A percentile compares a stretch with the other conserved stretches of the same genome.
Conservation (phyloP, 2,329 filamentous ascomycete genomes). For the Trichophyton benhamiae region DNA sequence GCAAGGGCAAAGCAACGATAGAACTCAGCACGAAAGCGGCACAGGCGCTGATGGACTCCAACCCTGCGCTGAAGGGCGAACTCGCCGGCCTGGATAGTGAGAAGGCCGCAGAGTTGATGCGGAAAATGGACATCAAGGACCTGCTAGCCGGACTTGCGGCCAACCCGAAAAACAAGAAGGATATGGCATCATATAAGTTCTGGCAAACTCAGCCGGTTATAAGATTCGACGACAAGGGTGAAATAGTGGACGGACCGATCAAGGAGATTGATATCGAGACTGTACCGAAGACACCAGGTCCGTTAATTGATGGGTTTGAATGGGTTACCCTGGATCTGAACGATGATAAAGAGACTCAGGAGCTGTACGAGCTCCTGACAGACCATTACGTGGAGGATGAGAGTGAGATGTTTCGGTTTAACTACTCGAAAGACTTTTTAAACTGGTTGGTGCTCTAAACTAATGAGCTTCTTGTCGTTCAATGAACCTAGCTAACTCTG, state of each 20-base stretch:
- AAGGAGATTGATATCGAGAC: conserved; percentile 65
- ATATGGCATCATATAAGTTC: conserved; percentile 96
- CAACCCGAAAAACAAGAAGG: conserved; percentile 78
- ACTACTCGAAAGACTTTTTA: conserved; percentile 79
- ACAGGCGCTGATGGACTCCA: conserved; percentile 34
- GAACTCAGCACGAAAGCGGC: conserved; percentile 29
- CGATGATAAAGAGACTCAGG: conserved; percentile 63
- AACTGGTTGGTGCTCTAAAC: conserved; percentile 53
- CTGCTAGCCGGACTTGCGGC: conserved; percentile 48
- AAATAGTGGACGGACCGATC: conserved; percentile 67
- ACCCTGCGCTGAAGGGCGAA: conserved; percentile 55
- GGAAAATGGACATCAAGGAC: conserved; percentile 37
- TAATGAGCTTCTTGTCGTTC: not conserved
- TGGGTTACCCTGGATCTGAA: conserved; percentile 86
- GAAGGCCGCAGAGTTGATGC: conserved; percentile 39
- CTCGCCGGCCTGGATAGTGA: conserved; percentile 61
- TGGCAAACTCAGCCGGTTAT: conserved; percentile 96
- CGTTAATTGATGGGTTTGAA: conserved; percentile 73
- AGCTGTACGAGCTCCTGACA: conserved; percentile 82
- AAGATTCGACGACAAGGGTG: conserved; percentile 54
- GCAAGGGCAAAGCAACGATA: conserved; percentile 17
- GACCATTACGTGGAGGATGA: conserved; percentile 96
- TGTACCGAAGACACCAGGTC: conserved; percentile 63
- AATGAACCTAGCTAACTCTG: not conserved
- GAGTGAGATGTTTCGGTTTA: conserved; percentile 94